Conservation (phyloP, 2,329 filamentous ascomycete species). For the Tolypocladium tropicale region DNA sequence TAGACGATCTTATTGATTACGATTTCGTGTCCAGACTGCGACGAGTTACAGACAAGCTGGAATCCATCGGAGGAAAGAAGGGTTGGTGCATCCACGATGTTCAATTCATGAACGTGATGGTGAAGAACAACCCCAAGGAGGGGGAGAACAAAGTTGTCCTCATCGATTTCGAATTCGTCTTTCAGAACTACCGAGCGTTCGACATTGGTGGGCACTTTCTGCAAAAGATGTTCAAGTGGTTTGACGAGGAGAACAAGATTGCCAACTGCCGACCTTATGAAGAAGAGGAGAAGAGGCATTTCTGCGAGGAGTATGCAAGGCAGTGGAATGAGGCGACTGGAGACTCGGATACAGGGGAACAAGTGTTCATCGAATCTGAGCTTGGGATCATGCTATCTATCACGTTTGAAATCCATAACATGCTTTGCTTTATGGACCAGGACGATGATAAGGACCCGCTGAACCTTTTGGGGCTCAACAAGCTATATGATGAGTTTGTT, state of each 20-base stretch:
- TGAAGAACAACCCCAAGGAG: background rate
- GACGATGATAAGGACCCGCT: background rate
- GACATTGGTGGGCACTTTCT: background rate
- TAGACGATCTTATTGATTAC: background rate
- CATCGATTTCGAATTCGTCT: background rate
- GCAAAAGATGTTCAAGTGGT: background rate
- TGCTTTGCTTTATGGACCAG: background rate
- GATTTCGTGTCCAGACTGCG: too few relatives aligned
- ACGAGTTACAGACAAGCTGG: background rate
- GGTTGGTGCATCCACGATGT: background rate
- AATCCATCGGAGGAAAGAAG: background rate
- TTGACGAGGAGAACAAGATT: background rate
- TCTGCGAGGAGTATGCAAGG: background rate
- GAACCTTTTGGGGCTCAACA: background rate
- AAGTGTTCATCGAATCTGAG: background rate
- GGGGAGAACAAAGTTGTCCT: background rate
- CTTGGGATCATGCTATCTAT: background rate
- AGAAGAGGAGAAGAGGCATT: background rate
- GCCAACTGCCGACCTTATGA: background rate
- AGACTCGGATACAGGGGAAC: background rate
- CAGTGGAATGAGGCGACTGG: background rate
- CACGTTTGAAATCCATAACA: background rate
- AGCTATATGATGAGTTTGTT: background rate
- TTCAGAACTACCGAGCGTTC: background rate
- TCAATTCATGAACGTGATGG: background rate